phyloP scores from a whole-genome alignment of 2,329 filamentous ascomycete species.

The Botrytis squamosa region DNA sequence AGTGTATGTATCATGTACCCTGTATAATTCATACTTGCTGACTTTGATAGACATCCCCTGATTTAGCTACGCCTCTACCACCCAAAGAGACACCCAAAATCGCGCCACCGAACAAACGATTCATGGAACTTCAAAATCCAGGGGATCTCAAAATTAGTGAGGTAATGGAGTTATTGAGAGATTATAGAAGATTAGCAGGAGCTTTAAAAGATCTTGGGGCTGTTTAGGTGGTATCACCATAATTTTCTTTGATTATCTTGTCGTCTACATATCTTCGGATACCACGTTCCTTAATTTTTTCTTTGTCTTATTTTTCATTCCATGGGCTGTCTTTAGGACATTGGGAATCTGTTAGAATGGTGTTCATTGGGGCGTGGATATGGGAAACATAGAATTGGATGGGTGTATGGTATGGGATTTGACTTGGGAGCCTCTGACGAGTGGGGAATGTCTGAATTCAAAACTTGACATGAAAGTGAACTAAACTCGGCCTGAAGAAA shows the following conservation, averaged over 20 bases:
- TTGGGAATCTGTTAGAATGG: not conserved
- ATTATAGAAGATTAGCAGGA: constrained; percentile 70
- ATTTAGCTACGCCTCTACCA: constrained; percentile 54
- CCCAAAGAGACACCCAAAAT: constrained; percentile 56
- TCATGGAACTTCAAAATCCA: constrained; percentile 69
- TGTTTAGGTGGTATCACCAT: constrained; percentile 41
- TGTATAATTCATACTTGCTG: not conserved
- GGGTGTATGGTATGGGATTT: constrained; percentile 12
- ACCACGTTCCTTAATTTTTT: not conserved
- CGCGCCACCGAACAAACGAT: constrained; percentile 67
- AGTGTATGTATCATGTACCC: constrained; percentile 47
- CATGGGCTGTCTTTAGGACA: not conserved
- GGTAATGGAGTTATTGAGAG: constrained; percentile 66
- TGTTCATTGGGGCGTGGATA: not conserved
- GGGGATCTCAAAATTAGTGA: constrained; percentile 72
- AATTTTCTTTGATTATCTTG: constrained; percentile 12
- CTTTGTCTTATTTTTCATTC: not conserved
- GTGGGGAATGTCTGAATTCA: not conserved
- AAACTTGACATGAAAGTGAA: not conserved
- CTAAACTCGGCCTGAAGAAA: not conserved
- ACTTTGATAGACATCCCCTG: constrained; percentile 56
- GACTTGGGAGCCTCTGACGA: not conserved
- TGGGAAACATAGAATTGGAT: constrained; percentile 16
- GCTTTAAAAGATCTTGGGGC: constrained; percentile 62
- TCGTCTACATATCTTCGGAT: not conserved